Evolutionary conservation across 1,139 yeast genomes (phyloP).

Genomic region (Eremothecium gossypii): DNA sequence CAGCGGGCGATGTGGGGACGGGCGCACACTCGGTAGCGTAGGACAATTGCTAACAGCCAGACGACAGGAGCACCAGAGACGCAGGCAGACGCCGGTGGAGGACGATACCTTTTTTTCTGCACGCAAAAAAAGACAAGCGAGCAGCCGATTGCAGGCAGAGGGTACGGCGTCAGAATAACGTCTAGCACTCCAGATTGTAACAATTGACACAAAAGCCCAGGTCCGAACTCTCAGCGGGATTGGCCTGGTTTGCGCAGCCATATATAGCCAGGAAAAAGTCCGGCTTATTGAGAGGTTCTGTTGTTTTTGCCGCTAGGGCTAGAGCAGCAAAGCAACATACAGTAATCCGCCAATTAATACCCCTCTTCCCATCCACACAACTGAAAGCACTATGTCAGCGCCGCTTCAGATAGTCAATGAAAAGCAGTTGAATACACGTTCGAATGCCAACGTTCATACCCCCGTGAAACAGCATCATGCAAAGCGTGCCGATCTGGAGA

Average conservation of each 20-base stretch:
- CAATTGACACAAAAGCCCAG: slow-evolving; percentile 4
- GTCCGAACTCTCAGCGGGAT: background rate
- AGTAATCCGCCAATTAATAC: slow-evolving; percentile 1
- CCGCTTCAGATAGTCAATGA: slow-evolving; percentile 29
- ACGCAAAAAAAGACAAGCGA: no score
- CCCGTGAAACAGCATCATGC: slow-evolving; percentile 20
- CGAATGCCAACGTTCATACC: slow-evolving; percentile 21
- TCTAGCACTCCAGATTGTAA: background rate
- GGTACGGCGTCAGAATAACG: slow-evolving; percentile 4
- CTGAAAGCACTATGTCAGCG: slow-evolving; percentile 14
- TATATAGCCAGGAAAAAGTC: slow-evolving; percentile 3
- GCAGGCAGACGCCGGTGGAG: no score
- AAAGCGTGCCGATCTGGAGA: slow-evolving; percentile 5
- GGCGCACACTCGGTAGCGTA: no score
- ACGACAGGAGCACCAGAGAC: no score
- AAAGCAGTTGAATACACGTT: slow-evolving; percentile 27
- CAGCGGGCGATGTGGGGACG: no score
- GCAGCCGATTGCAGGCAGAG: no score
- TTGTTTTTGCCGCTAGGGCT: slow-evolving; percentile 2
- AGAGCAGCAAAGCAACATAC: background rate
- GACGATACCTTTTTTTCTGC: no score
- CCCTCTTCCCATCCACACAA: slow-evolving; percentile 1
- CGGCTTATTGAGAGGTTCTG: background rate
- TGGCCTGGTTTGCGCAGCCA: background rate
- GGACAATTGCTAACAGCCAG: no score